Evolutionary conservation across 2,329 filamentous ascomycete genomes (phyloP).

Genomic region (Penicillium hordei): DNA sequence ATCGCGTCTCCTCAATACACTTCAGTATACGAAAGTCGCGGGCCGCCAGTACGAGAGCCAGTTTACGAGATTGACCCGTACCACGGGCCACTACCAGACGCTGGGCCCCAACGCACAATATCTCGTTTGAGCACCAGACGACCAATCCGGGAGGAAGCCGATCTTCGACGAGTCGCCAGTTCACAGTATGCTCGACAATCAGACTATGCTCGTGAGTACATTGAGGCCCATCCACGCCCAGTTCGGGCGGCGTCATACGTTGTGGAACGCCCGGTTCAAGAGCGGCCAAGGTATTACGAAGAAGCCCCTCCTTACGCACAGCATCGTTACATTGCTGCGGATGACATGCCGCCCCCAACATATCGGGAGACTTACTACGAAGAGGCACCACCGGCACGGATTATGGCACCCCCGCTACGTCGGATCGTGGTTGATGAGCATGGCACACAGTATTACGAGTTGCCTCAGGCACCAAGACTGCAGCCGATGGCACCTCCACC

Average conservation of each 20-base stretch:
- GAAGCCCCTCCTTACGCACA: slow-evolving; percentile 35
- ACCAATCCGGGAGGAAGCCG: slow-evolving; percentile 43
- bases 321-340: slow-evolving; percentile 36
- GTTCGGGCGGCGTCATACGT: slow-evolving; percentile 44
- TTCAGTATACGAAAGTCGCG: slow-evolving; percentile 36
- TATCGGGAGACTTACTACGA: slow-evolving; percentile 46
- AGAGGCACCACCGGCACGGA: slow-evolving; percentile 45
- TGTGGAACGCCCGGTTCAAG: slow-evolving; percentile 39
- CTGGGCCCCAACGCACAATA: slow-evolving; percentile 37
- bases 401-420: slow-evolving; percentile 56
- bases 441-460: slow-evolving; percentile 74
- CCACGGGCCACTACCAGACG: slow-evolving; percentile 32
- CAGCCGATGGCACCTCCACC: slow-evolving; percentile 36
- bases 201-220: slow-evolving; percentile 44
- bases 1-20: slow-evolving; percentile 44
- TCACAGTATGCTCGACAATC: slow-evolving; percentile 47
- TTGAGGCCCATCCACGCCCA: slow-evolving; percentile 44
- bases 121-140: slow-evolving; percentile 42
- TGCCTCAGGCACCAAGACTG: slow-evolving; percentile 43
- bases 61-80: slow-evolving; percentile 41
- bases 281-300: slow-evolving; percentile 42
- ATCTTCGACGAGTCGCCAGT: slow-evolving; percentile 50
- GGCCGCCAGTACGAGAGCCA: slow-evolving; percentile 29
- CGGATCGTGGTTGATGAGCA: slow-evolving; percentile 79
- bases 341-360: slow-evolving; percentile 39